These are phyloP conservation scores for Gliomastix tumulicola DNA, from an alignment of 2,329 filamentous ascomycete genomes.

Conservation along the genomic window DNA sequence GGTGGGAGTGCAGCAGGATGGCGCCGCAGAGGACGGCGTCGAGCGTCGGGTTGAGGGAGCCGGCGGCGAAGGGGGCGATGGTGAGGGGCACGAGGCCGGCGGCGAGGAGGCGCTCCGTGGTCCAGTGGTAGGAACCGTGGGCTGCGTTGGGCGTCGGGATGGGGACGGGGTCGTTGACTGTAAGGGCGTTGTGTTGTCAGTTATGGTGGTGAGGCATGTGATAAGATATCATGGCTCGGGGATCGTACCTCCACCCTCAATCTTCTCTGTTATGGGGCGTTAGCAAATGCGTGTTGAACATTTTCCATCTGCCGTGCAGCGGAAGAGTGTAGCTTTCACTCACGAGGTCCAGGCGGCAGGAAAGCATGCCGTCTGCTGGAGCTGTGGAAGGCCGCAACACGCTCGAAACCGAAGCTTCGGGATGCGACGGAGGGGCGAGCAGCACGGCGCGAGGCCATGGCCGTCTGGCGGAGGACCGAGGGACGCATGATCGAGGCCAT, in stretches of 20 bases:
- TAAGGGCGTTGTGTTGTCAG: neutral
- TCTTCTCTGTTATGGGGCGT: slow-evolving; percentile 63
- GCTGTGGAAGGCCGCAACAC: slow-evolving; percentile 75
- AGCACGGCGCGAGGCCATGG: slow-evolving; percentile 28
- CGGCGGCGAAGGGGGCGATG: slow-evolving; percentile 85
- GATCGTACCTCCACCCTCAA: slow-evolving; percentile 65
- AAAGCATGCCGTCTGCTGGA: slow-evolving; percentile 70
- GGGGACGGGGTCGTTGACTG: slow-evolving; percentile 80
- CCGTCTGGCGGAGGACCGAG: slow-evolving; percentile 46
- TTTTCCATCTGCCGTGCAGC: no score
- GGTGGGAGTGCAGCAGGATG: slow-evolving; percentile 87
- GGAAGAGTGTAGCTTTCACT: slow-evolving; percentile 12
- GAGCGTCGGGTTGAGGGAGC: slow-evolving; percentile 80
- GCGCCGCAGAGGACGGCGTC: slow-evolving; percentile 81
- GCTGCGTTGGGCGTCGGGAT: slow-evolving; percentile 65
- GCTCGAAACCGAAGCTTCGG: slow-evolving; percentile 20
- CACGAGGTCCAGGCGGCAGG: slow-evolving; percentile 81
- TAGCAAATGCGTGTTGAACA: no score
- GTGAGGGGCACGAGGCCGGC: slow-evolving; percentile 79
- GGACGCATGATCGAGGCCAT: slow-evolving; percentile 54
- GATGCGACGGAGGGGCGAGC: slow-evolving; percentile 25
- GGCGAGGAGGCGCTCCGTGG: slow-evolving; percentile 82
- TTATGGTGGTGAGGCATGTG: no score
- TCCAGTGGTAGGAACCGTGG: slow-evolving; percentile 98
- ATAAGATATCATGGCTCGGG: no score